Evolutionary conservation across 352 stramenopile genomes (phyloP), one percentile per base, ranked within the genome.

Genomic region (Pythium vanterpoolii): DNA sequence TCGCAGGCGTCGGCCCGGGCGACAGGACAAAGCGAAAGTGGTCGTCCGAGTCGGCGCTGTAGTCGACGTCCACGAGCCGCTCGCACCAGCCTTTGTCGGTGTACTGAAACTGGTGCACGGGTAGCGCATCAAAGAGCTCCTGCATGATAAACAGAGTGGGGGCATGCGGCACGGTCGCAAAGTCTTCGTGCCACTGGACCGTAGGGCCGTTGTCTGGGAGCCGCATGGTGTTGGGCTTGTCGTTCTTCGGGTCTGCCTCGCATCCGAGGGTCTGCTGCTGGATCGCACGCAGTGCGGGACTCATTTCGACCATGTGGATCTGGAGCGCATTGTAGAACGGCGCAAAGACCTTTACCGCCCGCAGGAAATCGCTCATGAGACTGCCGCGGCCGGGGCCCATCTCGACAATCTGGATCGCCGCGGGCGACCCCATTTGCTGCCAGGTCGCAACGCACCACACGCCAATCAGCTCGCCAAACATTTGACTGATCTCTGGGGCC

Each of bases 61-160:
- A 89, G 56, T 94, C 75, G 49, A 97, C 77, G 76, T 98, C 95
- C 28, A 98, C 85, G 56, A 98, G 76, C 11, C 92, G 85, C 78
- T 98, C 96, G 69, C 92, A 95, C 93, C 93, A 98, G 36, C 85
- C 82, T 26, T 90, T 95, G 43, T 68, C 28, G 27, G 93, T 98
- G 72, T 97, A 97, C 78, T 98, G 83, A 71, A 98, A 98, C 60
- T 95, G 86, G 71, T 98, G 93, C 27, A 98, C 86, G 1, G 96
- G 95, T 44, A 98, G 67, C 23, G 95, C 95, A 66, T 98, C 95
- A 66, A 98, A 89, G 40, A 98, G 86, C 63, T 98, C 96, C 81
- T 84, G 63, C 23, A 89, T 87, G 40, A 98, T 77, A 39, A 97
- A 84, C 58, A 98, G 86, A 24, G 75, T 90, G 59, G 88, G 88